Evolutionary conservation across 2,329 filamentous ascomycete genomes (phyloP).

Genomic region (Claviceps sp.): DNA sequence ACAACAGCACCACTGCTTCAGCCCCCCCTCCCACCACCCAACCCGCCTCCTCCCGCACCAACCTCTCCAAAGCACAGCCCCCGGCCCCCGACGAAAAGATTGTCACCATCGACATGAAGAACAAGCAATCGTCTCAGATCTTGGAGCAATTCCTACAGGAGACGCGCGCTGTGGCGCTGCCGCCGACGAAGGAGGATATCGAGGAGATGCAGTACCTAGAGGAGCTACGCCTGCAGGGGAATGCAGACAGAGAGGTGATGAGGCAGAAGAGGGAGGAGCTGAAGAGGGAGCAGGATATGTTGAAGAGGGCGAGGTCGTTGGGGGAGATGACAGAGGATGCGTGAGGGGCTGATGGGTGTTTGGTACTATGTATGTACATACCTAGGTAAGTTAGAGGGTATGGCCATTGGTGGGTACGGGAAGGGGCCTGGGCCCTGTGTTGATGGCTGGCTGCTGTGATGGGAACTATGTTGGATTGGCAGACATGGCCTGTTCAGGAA

Average conservation of each 20-base stretch:
- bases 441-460: too few relatives aligned
- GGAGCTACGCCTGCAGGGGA: constrained; percentile 36
- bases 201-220: constrained; percentile 43
- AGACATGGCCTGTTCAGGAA: too few relatives aligned
- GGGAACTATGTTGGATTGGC: too few relatives aligned
- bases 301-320: constrained; percentile 27
- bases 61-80: constrained; percentile 33
- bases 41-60: constrained; percentile 32
- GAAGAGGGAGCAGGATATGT: constrained; percentile 45
- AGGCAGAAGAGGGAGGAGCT: constrained; percentile 39
- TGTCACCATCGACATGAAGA: constrained; percentile 49
- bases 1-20: neutral
- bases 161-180: constrained; percentile 45
- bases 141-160: constrained; percentile 46
- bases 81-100: constrained; percentile 35
- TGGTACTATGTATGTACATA: too few relatives aligned
- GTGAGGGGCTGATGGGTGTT: constrained; percentile 7
- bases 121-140: constrained; percentile 47
- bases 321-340: constrained; percentile 21
- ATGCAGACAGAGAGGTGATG: constrained; percentile 40
- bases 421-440: too few relatives aligned
- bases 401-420: too few relatives aligned
- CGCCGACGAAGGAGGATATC: constrained; percentile 45
- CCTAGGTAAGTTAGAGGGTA: too few relatives aligned
- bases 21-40: constrained; percentile 16